Evolutionary conservation across 139 green algal species (phyloP), one percentile per base, ranked within the genome.

Genomic region (Tetradesmus obliquus): DNA sequence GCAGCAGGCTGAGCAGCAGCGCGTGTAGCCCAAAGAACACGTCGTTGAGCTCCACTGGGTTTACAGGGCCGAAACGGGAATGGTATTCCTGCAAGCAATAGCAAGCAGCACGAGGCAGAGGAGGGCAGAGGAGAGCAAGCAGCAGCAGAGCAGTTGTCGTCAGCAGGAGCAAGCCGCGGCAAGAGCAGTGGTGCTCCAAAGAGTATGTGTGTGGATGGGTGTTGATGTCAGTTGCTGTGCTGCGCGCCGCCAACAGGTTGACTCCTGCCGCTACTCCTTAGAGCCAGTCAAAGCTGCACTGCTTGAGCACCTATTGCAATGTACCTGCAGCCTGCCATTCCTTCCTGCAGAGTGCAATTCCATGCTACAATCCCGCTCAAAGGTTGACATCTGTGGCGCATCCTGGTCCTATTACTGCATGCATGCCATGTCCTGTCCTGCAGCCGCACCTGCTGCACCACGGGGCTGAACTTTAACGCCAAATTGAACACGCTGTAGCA

Each of bases 401-500:
- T 45, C 32, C 32, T 45, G 32, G 32, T 45, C 32, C 32, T 45
- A 45, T 45, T 45, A 45, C 32, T 45, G 32, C 32, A 45, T 45
- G 32, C 32, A 45, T 45, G 32, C 0, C 32, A 45, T 45, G 32
- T 45, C 32, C 32, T 45, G 32, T 45, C 32, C 32, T 76, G 66
- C 66, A 24, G 66, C 66, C 66, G 66, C 66, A 76, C 66, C 66
- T 76, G 95, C 66, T 94, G 32, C 12, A 88, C 86, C 20, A n/a
- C 32, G 1, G 83, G n/a, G 58, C 62, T 93, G 76, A 87, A 95
- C 55, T 92, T 95, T 13, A 97, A 84, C 0, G 90, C 91, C 51
- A 91, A 24, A 66, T 96, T 97, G 94, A 96, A 97, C 3, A 94
- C 82, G 10, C 94, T 90, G 71, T 97, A 97, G 87, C 92, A 95